Evolutionary conservation across 768 basidiomycete species (phyloP).

Genomic region (Crucibulum laeve): DNA sequence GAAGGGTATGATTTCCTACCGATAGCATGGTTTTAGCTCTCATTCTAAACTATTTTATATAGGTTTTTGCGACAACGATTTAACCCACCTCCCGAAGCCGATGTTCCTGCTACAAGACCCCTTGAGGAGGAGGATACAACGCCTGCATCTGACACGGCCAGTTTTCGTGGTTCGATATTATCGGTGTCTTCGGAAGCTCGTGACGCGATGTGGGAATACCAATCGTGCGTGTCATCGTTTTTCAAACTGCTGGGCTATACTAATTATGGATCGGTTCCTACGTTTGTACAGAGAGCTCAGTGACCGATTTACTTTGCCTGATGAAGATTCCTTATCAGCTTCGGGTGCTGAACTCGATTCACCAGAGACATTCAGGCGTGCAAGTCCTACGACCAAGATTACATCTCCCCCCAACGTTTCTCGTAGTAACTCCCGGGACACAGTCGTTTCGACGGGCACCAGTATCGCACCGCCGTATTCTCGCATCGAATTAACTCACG

Average conservation of each 20-base stretch:
- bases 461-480: conserved; percentile 16
- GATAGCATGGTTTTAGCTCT: too few species aligned
- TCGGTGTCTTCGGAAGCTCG: conserved; percentile 22
- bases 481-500: conserved; percentile 40
- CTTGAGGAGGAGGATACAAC: conserved; percentile 7
- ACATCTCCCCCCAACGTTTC: too few species aligned
- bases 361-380: too few species aligned
- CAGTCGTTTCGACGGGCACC: conserved; percentile 3
- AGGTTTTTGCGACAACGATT: conserved; percentile 66
- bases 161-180: conserved; percentile 16
- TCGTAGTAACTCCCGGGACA: not conserved
- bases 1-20: conserved; percentile 51
- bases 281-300: not conserved
- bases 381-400: too few species aligned
- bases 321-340: too few species aligned
- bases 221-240: conserved; percentile 17
- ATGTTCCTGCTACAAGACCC: conserved; percentile 1
- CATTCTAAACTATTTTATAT: conserved; percentile 4
- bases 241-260: too few species aligned
- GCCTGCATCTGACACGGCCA: conserved; percentile 15
- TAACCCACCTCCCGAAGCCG: conserved; percentile 47
- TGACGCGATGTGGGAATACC: conserved; percentile 25
- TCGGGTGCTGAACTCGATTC: too few species aligned
- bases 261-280: not conserved
- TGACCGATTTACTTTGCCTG: not conserved